Conservation (phyloP, 768 basidiomycete species). For the Steccherinum ochraceum region DNA sequence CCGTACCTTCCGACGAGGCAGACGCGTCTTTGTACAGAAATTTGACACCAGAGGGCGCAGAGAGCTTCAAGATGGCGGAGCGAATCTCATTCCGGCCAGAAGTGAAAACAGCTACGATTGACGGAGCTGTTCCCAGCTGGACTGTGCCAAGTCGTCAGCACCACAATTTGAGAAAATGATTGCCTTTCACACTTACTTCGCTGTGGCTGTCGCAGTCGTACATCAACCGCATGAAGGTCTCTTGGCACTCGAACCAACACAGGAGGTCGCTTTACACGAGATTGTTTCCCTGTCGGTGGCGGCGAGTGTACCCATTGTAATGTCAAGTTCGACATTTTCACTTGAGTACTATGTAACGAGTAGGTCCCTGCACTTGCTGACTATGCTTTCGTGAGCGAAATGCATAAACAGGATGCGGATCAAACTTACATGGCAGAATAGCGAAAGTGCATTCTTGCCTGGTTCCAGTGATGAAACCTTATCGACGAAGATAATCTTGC, state of each 20-base stretch:
- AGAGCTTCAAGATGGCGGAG: constrained; percentile 46
- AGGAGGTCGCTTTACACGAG: constrained; percentile 25
- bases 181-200: constrained; percentile 20
- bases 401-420: neutral
- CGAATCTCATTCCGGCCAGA: constrained; percentile 66
- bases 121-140: constrained; percentile 54
- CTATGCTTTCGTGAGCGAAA: constrained; percentile 28
- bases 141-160: constrained; percentile 34
- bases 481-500: constrained; percentile 50
- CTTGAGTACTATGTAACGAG: constrained; percentile 59
- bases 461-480: constrained; percentile 38
- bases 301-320: constrained; percentile 55
- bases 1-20: too few species aligned
- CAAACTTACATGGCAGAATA: constrained; percentile 67
- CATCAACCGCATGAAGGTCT: constrained; percentile 57
- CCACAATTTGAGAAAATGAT: constrained; percentile 1
- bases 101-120: constrained; percentile 48
- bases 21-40: constrained; percentile 39
- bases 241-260: constrained; percentile 55
- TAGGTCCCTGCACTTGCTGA: constrained; percentile 67
- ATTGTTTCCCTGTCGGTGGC: constrained; percentile 19
- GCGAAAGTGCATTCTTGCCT: constrained; percentile 49
- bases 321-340: constrained; percentile 55
- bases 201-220: constrained; percentile 54
- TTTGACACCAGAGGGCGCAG: constrained; percentile 45